Evolutionary conservation across 2,329 filamentous ascomycete species (phyloP), one percentile per base, ranked within the genome.

Genomic region (Colletotrichum falcatum): DNA sequence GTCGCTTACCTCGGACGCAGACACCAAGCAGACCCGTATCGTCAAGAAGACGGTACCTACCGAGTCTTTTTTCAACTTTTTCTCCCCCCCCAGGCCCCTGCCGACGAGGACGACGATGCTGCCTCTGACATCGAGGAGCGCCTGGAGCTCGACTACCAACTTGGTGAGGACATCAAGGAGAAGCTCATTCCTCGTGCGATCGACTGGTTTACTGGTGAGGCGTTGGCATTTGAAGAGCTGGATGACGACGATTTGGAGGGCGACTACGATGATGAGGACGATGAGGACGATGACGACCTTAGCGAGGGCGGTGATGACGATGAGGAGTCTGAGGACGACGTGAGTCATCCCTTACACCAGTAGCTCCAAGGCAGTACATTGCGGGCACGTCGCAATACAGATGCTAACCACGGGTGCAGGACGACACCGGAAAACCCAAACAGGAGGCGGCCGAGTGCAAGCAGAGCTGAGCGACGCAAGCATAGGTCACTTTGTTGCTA

Each of bases 151-250:
- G 96, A 99, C 84, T 99, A 98, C 83, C 95, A 98, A 85, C 91
- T 99, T 54, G 96, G 96, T 75, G 96, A 99, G 86, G 96, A 99
- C 80, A 98, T 99, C 85, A 99, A 99, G 87, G 96, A 99, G 89
- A 99, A 99, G 87, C 89, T 99, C 74, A 99, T 99, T 76, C 96
- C 96, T 74, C 94, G 95, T 76, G 96, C 97, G 68, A 96, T 99
- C 77, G 96, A 99, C 84, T 99, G 96, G 96, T 99, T 99, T 83
- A 99, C 96, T 63, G 96, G 96, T 69, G 96, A 99, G 85, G 96
- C 96, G 75, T 91, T 99, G 74, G 95, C 96, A 76, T 99, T 94
- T 77, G 96, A 99, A 87, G 95, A 98, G 81, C 83, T 97, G 72
- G 92, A 95, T 48, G 89, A 89, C 60, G 92, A 97, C 65, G 94